Evolutionary conservation across 148 eudicot species (phyloP).

Genomic region (Polygonum aviculare): DNA sequence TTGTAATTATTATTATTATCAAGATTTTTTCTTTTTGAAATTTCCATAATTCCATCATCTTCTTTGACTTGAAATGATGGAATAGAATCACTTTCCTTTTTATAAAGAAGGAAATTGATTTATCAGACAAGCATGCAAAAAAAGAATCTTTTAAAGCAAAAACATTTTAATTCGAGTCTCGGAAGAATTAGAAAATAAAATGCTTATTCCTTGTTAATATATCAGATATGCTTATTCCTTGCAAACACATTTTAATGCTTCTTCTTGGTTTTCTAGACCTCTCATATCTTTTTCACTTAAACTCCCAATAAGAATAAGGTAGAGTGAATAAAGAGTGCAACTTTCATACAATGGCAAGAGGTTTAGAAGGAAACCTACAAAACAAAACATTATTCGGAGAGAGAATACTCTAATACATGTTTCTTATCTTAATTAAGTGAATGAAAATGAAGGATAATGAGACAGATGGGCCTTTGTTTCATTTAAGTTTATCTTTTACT

Average conservation of each 20-base stretch:
- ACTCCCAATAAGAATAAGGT: no score
- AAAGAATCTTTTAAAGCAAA: not conserved
- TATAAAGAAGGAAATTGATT: no score
- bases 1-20: not conserved
- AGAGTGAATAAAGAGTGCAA: not conserved
- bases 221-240: not conserved
- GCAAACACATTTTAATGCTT: not conserved
- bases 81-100: not conserved
- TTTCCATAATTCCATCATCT: conserved; percentile 6
- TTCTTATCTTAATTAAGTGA: not conserved
- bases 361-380: not conserved
- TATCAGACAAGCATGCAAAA: not conserved
- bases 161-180: not conserved
- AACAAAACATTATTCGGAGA: not conserved
- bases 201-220: not conserved
- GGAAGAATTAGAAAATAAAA: not conserved
- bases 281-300: no score
- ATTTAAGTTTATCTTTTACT: not conserved
- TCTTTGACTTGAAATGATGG: conserved; percentile 26
- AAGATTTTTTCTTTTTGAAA: not conserved
- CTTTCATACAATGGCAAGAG: not conserved
- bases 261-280: not conserved
- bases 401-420: not conserved
- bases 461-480: not conserved
- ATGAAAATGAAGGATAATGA: not conserved